phyloP scores from a whole-genome alignment of 805 yeast species.

The Saccharomycopsis oosterbeekiorum region DNA sequence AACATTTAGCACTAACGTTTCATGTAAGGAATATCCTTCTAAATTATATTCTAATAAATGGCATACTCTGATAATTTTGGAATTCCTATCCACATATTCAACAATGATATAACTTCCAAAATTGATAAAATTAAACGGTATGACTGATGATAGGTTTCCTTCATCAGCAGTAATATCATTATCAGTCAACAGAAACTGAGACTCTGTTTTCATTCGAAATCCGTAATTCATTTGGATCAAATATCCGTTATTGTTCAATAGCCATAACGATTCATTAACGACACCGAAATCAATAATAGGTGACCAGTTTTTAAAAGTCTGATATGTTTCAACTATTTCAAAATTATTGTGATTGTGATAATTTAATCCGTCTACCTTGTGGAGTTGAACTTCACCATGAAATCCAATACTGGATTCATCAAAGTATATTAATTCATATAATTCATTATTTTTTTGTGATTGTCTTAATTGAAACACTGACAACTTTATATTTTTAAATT shows the following conservation, averaged over 20 bases:
- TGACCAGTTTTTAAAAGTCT: not conserved
- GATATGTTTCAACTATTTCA: not conserved
- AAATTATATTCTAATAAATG: not conserved
- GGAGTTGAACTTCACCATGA: not conserved
- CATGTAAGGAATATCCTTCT: not conserved
- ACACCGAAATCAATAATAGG: not conserved
- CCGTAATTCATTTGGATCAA: not conserved
- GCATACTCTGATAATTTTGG: not conserved
- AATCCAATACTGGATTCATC: not conserved
- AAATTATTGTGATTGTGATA: not conserved
- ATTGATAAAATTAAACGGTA: not conserved
- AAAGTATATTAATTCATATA: not conserved
- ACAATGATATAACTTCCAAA: not conserved
- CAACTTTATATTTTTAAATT: not conserved
- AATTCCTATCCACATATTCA: not conserved
- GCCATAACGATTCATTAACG: not conserved
- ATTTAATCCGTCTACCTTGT: not conserved
- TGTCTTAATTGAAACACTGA: not conserved
- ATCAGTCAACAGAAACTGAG: not conserved
- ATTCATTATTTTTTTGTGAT: not conserved
- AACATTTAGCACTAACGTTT: not conserved
- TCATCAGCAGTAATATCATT: not conserved
- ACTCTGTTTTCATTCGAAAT: not conserved
- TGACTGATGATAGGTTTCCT: not conserved
- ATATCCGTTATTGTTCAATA: not conserved